Percentiles rank a stretch among this genome's conserved stretches.
Evolutionary conservation across 2,329 filamentous ascomycete species (phyloP).

Genomic region (Parastagonospora nodorum): DNA sequence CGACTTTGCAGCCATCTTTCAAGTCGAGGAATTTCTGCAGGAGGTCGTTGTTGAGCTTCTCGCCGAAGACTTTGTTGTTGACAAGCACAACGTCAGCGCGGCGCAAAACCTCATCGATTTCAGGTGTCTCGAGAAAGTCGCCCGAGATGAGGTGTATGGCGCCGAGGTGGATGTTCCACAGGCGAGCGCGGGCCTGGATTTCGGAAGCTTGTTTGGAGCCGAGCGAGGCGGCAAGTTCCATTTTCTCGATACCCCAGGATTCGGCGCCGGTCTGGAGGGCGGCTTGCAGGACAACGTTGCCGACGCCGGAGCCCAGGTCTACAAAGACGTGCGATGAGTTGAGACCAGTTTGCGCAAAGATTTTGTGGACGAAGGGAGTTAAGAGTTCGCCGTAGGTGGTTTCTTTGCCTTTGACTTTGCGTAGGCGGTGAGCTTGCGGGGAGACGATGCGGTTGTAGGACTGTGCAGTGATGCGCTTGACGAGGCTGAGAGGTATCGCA

Average conservation of each 20-base stretch:
- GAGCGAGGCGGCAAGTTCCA: constrained; percentile 84
- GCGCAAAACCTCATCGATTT: constrained; percentile 74
- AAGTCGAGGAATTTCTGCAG: constrained; percentile 91
- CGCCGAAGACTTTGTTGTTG: constrained; percentile 96
- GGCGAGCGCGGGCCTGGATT: constrained; percentile 79
- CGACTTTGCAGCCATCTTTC: constrained; percentile 86
- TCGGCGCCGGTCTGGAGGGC: constrained; percentile 92
- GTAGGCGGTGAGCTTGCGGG: constrained; percentile 80
- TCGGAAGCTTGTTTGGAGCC: constrained; percentile 81
- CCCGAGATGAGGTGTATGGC: constrained; percentile 79
- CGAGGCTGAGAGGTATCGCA: constrained; percentile 66
- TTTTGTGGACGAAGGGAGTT: constrained; percentile 79
- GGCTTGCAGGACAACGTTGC: constrained; percentile 92
- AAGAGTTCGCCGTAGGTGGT: constrained; percentile 95
- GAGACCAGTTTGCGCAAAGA: constrained; percentile 78
- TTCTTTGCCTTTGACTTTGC: constrained; percentile 85
- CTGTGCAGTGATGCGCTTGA: constrained; percentile 82
- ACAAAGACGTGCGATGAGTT: constrained; percentile 87
- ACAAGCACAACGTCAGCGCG: constrained; percentile 94
- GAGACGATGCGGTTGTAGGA: constrained; percentile 93
- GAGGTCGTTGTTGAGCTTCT: constrained; percentile 81
- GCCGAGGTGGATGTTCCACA: constrained; percentile 87
- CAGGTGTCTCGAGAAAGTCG: constrained; percentile 77
- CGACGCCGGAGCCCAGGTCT: constrained; percentile 92
- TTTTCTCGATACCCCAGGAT: constrained; percentile 95